These are phyloP conservation scores for Vaccinium macrocarpon DNA, from an alignment of 148 eudicot species.

Conservation along the genomic window DNA sequence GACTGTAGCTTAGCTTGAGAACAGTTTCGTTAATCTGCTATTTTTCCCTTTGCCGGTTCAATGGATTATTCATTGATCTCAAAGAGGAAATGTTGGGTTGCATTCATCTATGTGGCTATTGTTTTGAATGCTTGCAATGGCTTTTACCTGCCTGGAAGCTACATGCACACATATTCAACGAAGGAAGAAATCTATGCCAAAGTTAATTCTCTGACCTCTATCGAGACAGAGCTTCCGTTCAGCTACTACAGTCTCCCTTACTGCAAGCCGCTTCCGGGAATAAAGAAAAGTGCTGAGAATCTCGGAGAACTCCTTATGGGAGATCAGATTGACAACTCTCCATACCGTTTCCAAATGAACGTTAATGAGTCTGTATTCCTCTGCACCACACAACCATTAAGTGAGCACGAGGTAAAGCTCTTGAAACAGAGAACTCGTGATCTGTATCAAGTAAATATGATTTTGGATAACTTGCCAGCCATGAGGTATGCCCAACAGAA, in stretches of 20 bases:
- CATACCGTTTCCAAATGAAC: constrained; percentile 68
- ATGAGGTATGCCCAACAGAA: constrained; percentile 55
- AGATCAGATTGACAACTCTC: constrained; percentile 67
- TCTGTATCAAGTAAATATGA: constrained; percentile 70
- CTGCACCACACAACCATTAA: constrained; percentile 48
- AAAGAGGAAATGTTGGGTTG: constrained; percentile 28
- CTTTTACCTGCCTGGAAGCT: constrained; percentile 68
- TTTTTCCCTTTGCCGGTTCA: constrained; percentile 12
- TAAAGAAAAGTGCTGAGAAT: constrained; percentile 74
- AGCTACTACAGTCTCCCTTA: constrained; percentile 77
- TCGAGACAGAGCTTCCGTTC: constrained; percentile 74
- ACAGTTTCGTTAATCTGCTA: constrained; percentile 10
- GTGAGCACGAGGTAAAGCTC: constrained; percentile 57
- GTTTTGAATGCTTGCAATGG: constrained; percentile 42
- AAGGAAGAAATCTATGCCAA: constrained; percentile 53
- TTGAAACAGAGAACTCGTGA: constrained; percentile 65
- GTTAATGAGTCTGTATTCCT: constrained; percentile 52
- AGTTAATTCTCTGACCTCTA: constrained; percentile 72
- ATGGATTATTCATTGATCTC: constrained; percentile 37
- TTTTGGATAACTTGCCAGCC: constrained; percentile 69
- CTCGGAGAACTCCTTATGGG: constrained; percentile 87
- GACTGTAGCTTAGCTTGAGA: constrained; percentile 12
- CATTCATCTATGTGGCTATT: constrained; percentile 32
- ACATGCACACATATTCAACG: constrained; percentile 52
- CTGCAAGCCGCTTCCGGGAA: constrained; percentile 51